Evolutionary conservation across 2,329 filamentous ascomycete genomes (phyloP).

Genomic region (Trichoderma atroviride): DNA sequence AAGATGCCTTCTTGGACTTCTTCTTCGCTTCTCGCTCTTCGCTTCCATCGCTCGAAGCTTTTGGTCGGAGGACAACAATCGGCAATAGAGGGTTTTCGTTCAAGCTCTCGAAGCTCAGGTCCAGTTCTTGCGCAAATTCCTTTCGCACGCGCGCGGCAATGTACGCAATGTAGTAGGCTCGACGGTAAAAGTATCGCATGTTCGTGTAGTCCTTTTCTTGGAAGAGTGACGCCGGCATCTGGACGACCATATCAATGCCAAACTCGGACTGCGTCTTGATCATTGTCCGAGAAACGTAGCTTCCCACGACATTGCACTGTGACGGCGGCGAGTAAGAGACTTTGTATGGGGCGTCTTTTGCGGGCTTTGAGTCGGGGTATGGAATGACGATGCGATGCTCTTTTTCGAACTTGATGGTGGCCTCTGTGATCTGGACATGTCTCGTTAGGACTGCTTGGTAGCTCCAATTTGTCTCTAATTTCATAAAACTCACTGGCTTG

Average conservation of each 20-base stretch:
- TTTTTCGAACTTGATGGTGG: slow-evolving; percentile 67
- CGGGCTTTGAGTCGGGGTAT: slow-evolving; percentile 79
- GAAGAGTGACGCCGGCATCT: slow-evolving; percentile 79
- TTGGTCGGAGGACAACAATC: slow-evolving; percentile 54
- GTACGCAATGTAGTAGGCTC: slow-evolving; percentile 87
- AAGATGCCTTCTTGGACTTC: slow-evolving; percentile 44
- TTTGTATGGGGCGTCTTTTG: slow-evolving; percentile 77
- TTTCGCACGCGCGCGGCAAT: slow-evolving; percentile 71
- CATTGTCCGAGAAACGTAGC: slow-evolving; percentile 78
- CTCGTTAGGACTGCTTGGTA: slow-evolving; percentile 1
- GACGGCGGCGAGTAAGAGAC: slow-evolving; percentile 75
- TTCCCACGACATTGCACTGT: slow-evolving; percentile 85
- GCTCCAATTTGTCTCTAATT: background rate
- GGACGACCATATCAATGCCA: slow-evolving; percentile 80
- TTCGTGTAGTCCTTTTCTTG: slow-evolving; percentile 95
- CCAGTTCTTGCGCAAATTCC: slow-evolving; percentile 55
- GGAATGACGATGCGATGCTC: slow-evolving; percentile 72
- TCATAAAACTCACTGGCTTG: slow-evolving; percentile 48
- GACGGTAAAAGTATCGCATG: slow-evolving; percentile 91
- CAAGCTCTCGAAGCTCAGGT: slow-evolving; percentile 65
- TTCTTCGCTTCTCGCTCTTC: slow-evolving; percentile 33
- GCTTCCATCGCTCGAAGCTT: slow-evolving; percentile 30
- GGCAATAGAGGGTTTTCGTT: slow-evolving; percentile 79
- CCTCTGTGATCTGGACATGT: slow-evolving; percentile 63
- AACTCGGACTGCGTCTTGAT: slow-evolving; percentile 62